Base-by-base conservation (phyloP, 345 rosid genomes). In the Kandelia obovata region DNA sequence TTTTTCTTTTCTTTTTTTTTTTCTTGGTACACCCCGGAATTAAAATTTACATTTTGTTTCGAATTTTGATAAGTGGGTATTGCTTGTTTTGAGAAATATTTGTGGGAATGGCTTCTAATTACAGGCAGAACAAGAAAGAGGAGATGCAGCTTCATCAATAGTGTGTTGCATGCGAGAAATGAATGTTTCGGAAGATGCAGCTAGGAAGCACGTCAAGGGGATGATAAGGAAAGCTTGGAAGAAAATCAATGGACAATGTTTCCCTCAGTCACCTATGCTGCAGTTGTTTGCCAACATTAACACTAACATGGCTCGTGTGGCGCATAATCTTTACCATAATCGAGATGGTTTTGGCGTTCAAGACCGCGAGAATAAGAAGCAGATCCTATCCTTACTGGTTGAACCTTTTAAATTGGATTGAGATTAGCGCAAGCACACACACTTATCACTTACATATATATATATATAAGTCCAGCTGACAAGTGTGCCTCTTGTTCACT, bases 111-210 rank as follows among this genome's bases (percentile, higher is more conserved):
- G n/a, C 9, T 32, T 35, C 0, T 11, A 35, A 58, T 53, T n/a
- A 25, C 74, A 84, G 88, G 87, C 77, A 6, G 88, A 87, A 57
- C 69, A 52, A 32, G 87, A 87, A 72, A 81, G 88, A 71, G 88
- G 87, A 21, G 87, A 84, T 67, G 83, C 80, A 5, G 78, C 89
- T 20, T 83, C 88, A 19, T 81, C 87, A 0, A 64, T 87, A 35
- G 13, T 62, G 23, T 83, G 88, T 53, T 69, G 55, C 53, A 81
- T 81, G 86, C 27, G 35, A 62, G 88, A 84, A 67, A 53, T n/a
- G 43, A 67, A 81, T 28, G 82, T 74, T 39, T 62, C 82, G 7
- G 91, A 83, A 53, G 79, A 66, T 34, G 34, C 23, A 39, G 86
- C 87, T 4, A 66, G 62, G 75, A 49, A 68, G 16, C 78, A 80